Evolutionary conservation across 345 rosid species (phyloP).

Genomic region (Moricandia arvensis): DNA sequence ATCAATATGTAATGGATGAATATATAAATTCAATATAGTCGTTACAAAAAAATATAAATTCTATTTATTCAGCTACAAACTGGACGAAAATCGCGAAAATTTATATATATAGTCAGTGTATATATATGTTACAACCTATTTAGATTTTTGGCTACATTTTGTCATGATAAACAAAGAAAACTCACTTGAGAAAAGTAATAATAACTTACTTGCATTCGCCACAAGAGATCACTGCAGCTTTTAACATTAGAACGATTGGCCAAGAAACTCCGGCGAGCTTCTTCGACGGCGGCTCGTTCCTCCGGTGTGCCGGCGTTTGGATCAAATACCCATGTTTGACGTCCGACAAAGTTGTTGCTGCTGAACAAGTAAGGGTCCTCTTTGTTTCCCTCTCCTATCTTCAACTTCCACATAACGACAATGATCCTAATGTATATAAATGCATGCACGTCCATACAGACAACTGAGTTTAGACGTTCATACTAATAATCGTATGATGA

Average conservation of each 20-base stretch:
- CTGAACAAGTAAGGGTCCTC: conserved; percentile 41
- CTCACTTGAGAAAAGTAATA: not conserved
- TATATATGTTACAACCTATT: too few species aligned
- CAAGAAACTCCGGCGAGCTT: conserved; percentile 45
- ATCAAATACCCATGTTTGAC: conserved; percentile 52
- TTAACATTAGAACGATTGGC: conserved; percentile 36
- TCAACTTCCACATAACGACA: conserved; percentile 49
- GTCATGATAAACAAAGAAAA: not conserved
- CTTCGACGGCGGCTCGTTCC: conserved; percentile 44
- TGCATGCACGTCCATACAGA: not conserved
- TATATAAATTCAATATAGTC: too few species aligned
- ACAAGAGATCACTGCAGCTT: conserved; percentile 46
- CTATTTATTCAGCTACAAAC: too few species aligned
- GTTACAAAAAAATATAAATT: too few species aligned
- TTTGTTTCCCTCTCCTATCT: conserved; percentile 43
- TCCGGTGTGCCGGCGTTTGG: conserved; percentile 43
- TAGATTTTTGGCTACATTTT: not conserved
- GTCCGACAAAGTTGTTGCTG: conserved; percentile 46
- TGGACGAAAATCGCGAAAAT: too few species aligned
- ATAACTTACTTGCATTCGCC: conserved; percentile 48
- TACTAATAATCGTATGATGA: not conserved
- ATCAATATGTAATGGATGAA: too few species aligned
- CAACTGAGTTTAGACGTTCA: not conserved
- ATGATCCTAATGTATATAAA: not conserved
- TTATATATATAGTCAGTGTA: too few species aligned